These are phyloP conservation scores for Corrigiola litoralis DNA, from an alignment of 179 eudicot species.

Conservation along the genomic window DNA sequence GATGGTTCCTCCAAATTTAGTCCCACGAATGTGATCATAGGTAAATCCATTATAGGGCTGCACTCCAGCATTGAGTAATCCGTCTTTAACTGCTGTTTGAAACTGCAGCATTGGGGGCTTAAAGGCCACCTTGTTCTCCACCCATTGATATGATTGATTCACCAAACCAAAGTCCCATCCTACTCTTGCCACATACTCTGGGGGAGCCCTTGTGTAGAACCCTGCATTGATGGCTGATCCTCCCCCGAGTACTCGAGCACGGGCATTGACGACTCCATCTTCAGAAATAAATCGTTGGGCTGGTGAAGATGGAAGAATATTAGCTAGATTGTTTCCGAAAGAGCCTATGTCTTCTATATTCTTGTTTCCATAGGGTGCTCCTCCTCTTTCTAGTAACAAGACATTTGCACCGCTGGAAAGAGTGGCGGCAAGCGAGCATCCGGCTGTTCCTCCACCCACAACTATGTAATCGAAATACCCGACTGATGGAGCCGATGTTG, in stretches of 20 bases:
- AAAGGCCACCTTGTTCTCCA: slow-evolving; percentile 63
- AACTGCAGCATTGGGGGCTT: slow-evolving; percentile 52
- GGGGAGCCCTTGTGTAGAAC: slow-evolving; percentile 71
- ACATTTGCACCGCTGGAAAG: slow-evolving; percentile 52
- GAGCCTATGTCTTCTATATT: slow-evolving; percentile 44
- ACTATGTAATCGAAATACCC: slow-evolving; percentile 67
- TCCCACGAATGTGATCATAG: slow-evolving; percentile 63
- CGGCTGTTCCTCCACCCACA: slow-evolving; percentile 81
- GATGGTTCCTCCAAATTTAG: slow-evolving; percentile 78
- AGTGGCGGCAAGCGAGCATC: slow-evolving; percentile 72
- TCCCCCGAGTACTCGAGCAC: slow-evolving; percentile 83
- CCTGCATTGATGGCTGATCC: slow-evolving; percentile 86
- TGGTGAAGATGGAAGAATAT: slow-evolving; percentile 51
- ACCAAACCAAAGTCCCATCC: slow-evolving; percentile 68
- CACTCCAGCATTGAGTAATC: slow-evolving; percentile 63
- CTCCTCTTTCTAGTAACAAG: slow-evolving; percentile 81
- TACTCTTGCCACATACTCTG: slow-evolving; percentile 32
- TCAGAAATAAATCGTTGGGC: slow-evolving; percentile 68
- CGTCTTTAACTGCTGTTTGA: slow-evolving; percentile 76
- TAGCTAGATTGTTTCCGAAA: slow-evolving; percentile 30
- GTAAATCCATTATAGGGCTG: slow-evolving; percentile 69
- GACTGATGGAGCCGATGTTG: slow-evolving; percentile 52
- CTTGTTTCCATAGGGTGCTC: slow-evolving; percentile 77
- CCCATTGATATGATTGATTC: slow-evolving; percentile 69
- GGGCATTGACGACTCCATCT: slow-evolving; percentile 78